These are phyloP conservation scores for Verbascum thapsus DNA, from an alignment of 257 asterid genomes.

Conservation along the genomic window DNA sequence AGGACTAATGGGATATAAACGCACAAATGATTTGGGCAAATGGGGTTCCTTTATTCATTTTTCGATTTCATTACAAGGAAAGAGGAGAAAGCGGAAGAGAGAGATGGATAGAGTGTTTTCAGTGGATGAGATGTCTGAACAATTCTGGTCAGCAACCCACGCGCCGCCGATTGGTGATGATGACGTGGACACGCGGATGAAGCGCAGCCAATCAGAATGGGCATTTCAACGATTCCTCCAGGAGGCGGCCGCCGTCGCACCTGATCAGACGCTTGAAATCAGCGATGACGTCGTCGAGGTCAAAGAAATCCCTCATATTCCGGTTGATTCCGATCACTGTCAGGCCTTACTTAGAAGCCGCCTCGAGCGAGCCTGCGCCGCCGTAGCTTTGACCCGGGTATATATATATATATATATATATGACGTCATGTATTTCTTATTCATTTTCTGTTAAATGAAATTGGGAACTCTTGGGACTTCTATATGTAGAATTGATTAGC, in stretches of 20 bases:
- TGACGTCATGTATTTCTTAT: no score
- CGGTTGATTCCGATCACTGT: constrained; percentile 58
- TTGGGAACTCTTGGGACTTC: neutral
- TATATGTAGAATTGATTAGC: constrained; percentile 17
- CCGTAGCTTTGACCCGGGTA: constrained; percentile 85
- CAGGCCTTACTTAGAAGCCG: constrained; percentile 76
- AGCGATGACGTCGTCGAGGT: constrained; percentile 41
- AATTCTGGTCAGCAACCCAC: constrained; percentile 66
- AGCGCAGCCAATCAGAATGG: constrained; percentile 89
- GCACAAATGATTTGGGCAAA: no score
- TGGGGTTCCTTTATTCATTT: neutral
- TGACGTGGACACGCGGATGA: constrained; percentile 51
- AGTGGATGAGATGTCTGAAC: constrained; percentile 69
- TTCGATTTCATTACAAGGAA: constrained; percentile 3
- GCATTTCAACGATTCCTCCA: constrained; percentile 87
- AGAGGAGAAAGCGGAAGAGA: constrained; percentile 16
- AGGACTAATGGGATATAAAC: no score
- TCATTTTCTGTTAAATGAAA: no score
- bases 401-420: neutral
- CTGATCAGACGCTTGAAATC: constrained; percentile 34
- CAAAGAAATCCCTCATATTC: constrained; percentile 40
- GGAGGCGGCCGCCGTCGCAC: constrained; percentile 60
- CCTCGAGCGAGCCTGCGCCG: constrained; percentile 90
- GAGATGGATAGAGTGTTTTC: constrained; percentile 76
- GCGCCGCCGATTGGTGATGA: constrained; percentile 47